A percentile compares a stretch with the other conserved stretches of the same genome.
Conservation (phyloP, 2,329 filamentous ascomycete species). For the Aureobasidium uvarum region DNA sequence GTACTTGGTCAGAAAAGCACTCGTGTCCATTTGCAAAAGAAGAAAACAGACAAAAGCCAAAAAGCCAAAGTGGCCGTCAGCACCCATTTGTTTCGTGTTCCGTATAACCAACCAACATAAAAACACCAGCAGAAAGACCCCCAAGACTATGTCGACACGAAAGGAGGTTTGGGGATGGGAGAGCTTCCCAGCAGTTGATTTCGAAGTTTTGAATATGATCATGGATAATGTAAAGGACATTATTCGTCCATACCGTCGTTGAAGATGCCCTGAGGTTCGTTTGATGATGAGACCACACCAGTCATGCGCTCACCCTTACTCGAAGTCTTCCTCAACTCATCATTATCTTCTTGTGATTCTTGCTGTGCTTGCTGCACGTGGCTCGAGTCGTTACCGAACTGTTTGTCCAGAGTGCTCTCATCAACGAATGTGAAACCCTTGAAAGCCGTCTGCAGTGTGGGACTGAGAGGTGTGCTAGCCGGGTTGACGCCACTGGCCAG, state of each 20-base stretch:
- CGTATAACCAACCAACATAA: slow-evolving; percentile 20
- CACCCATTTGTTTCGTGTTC: slow-evolving; percentile 14
- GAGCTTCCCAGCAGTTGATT: background rate
- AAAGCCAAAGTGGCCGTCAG: background rate
- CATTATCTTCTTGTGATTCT: slow-evolving; percentile 40
- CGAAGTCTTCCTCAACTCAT: slow-evolving; percentile 38
- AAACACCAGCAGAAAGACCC: slow-evolving; percentile 19
- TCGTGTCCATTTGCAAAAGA: slow-evolving; percentile 1
- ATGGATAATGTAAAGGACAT: slow-evolving; percentile 23
- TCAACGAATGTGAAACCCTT: slow-evolving; percentile 99
- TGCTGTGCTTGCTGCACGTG: slow-evolving; percentile 31
- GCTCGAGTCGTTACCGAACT: slow-evolving; percentile 42
- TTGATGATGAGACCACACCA: slow-evolving; percentile 47
- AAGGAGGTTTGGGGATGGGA: background rate
- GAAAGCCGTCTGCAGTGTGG: slow-evolving; percentile 96
- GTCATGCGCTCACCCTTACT: slow-evolving; percentile 52
- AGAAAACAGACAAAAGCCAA: background rate
- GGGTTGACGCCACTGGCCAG: slow-evolving; percentile 77
- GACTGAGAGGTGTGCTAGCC: slow-evolving; percentile 87
- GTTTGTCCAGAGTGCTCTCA: slow-evolving; percentile 73
- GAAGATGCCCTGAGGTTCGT: slow-evolving; percentile 50
- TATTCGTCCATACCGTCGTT: slow-evolving; percentile 46
- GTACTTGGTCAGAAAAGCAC: slow-evolving; percentile 6
- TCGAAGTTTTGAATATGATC: slow-evolving; percentile 13
- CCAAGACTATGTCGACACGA: slow-evolving; percentile 18